Base-by-base conservation (phyloP, 2,329 filamentous ascomycete species). In the Tolypocladium tropicale region DNA sequence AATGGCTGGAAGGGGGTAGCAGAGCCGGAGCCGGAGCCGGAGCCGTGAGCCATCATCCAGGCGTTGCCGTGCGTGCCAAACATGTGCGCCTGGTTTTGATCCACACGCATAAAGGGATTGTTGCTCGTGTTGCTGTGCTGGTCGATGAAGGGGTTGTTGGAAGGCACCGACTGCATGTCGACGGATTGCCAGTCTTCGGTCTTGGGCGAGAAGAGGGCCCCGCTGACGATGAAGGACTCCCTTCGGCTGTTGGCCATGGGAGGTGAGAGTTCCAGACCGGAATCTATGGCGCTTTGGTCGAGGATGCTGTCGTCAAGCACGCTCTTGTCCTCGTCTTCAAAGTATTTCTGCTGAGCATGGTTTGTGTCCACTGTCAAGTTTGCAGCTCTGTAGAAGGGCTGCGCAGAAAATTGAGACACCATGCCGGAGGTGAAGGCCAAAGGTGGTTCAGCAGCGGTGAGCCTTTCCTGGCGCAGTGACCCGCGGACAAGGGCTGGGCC, bases 1-100 rank as follows among this genome's bases (percentile, higher is more conserved):
- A 89, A 88, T 54, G 83, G 77, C 59, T 83, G 84, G 59, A 90
- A 83, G 18, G 88, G 87, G 7, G 89, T 93, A 70, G 84, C 86
- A 59, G 89, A 81, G 53, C 84, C 86, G 59, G 89, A 82, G 54
- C 84, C 87, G 30, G 88, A 88, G 54, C 84, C 87, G 30, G 88
- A 88, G 63, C 76, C 77, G 53, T 79, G 79, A 63, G 83, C 79
- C 68, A 85, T 78, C 53, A 83, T 76, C 88, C 88, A 92, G 59
- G 76, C 67, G 60, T 72, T 73, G 50, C 65, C 67, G 39, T 74
- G 71, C 55, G 71, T 71, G 54, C 64, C 69, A 55, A 76, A 77
- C 52, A 67, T 64, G 43, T 70, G 69, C 52, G 68, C 67, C 60
- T 81, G 78, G 55, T 69, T 68, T 60, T 79, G 76, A 56, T 82